phyloP scores from a whole-genome alignment of 2,329 filamentous ascomycete species.

The Didymella exigua region DNA sequence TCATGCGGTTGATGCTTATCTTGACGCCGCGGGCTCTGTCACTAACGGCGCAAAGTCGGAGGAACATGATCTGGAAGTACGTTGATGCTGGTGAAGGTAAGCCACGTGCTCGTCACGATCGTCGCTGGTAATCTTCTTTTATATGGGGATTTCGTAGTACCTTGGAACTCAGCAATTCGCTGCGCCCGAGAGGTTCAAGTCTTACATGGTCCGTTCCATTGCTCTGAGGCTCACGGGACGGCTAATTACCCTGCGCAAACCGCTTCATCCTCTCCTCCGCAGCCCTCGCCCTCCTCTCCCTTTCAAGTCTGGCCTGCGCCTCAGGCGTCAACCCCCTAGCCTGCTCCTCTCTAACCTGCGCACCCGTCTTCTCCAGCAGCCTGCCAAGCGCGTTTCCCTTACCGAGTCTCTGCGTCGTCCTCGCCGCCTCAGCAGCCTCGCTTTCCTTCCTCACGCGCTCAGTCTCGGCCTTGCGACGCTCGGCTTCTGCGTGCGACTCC shows the following conservation, averaged over 20 bases:
- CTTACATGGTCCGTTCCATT: no score
- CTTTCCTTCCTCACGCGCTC: constrained; percentile 69
- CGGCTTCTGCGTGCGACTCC: constrained; percentile 65
- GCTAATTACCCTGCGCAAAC: constrained; percentile 34
- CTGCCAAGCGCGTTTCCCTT: constrained; percentile 61
- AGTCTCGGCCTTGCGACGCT: constrained; percentile 74
- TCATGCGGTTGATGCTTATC: not conserved
- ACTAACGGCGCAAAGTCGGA: no score
- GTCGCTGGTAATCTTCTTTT: no score
- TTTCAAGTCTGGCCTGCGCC: constrained; percentile 80
- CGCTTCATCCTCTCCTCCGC: constrained; percentile 84
- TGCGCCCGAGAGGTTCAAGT: no score
- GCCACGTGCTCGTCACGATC: no score
- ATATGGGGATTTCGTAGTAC: no score
- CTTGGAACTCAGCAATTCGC: no score
- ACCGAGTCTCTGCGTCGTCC: constrained; percentile 56
- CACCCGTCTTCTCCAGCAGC: constrained; percentile 70
- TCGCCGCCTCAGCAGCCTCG: constrained; percentile 56
- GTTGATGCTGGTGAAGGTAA: no score
- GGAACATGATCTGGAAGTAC: no score
- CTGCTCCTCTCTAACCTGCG: constrained; percentile 84
- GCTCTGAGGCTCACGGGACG: no score
- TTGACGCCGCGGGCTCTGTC: not conserved
- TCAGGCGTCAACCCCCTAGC: constrained; percentile 83
- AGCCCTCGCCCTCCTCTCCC: constrained; percentile 87